Conservation (phyloP, 192 early-diverging fungal species). For the Mortierella alpina region DNA sequence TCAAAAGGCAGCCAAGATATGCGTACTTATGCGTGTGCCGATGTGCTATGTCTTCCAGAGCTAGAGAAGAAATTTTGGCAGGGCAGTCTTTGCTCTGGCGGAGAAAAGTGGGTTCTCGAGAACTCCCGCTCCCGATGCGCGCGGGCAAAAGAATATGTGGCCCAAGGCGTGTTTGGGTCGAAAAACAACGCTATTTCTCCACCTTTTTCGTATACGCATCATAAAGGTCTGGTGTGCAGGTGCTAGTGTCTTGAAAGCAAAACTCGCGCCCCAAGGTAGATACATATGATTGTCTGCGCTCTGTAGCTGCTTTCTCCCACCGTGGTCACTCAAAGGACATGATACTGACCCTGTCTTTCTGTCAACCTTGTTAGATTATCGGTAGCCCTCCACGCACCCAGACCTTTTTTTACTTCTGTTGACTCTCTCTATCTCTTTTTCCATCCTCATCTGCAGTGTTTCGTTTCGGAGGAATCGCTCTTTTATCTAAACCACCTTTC, state of each 20-base stretch:
- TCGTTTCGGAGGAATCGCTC: neutral
- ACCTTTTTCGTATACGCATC: constrained; percentile 18
- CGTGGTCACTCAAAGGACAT: neutral
- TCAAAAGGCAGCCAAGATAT: constrained; percentile 16
- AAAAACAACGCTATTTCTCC: neutral
- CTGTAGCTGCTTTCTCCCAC: neutral
- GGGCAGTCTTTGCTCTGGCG: constrained; percentile 16
- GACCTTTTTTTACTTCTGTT: neutral
- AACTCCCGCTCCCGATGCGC: constrained; percentile 16
- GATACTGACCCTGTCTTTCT: neutral
- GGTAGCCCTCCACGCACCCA: neutral
- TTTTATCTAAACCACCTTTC: no score
- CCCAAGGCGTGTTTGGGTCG: constrained; percentile 1
- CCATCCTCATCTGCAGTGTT: neutral
- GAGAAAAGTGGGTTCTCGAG: constrained; percentile 19
- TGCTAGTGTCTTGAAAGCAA: constrained; percentile 8
- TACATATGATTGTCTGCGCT: neutral
- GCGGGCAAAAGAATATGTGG: constrained; percentile 12
- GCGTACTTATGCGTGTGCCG: constrained; percentile 23
- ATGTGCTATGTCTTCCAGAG: constrained; percentile 30
- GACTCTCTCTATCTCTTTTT: neutral
- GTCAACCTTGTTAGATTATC: neutral
- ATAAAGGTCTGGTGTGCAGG: constrained; percentile 2
- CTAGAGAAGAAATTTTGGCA: constrained; percentile 23
- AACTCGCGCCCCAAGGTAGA: constrained; percentile 1